phyloP scores from a whole-genome alignment of 306 rosid genomes.

The Pyrus bretschneideri region DNA sequence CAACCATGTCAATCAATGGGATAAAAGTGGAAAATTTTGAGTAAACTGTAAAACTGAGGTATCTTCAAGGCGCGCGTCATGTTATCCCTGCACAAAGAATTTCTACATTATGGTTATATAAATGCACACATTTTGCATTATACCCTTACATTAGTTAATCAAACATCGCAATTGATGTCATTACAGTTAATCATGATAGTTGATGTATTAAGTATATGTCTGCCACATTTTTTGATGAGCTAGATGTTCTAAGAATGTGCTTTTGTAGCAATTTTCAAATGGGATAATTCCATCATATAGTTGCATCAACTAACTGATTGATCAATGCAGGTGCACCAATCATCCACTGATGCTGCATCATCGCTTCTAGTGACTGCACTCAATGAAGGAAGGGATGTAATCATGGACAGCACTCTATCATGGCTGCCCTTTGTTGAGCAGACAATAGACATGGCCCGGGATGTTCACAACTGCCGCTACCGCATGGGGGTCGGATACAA shows the following conservation, averaged over 20 bases:
- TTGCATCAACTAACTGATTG: neutral
- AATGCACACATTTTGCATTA: neutral
- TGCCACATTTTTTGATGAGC: neutral
- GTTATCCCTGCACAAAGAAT: neutral
- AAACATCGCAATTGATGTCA: neutral
- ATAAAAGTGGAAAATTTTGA: too few species aligned
- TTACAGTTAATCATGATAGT: neutral
- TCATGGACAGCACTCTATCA: constrained; percentile 83
- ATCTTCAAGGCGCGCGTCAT: neutral
- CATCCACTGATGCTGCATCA: constrained; percentile 83
- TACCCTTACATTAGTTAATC: neutral
- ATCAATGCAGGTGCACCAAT: constrained; percentile 61
- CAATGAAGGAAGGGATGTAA: constrained; percentile 86
- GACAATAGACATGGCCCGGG: constrained; percentile 73
- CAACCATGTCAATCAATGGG: neutral
- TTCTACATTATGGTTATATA: neutral
- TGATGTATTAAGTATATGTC: neutral
- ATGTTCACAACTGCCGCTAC: constrained; percentile 63
- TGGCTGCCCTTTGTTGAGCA: constrained; percentile 88
- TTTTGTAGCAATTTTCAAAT: neutral
- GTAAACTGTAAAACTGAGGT: neutral
- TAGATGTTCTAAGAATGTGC: neutral
- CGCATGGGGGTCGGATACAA: constrained; percentile 90
- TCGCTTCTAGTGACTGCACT: constrained; percentile 81
- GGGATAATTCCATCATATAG: neutral